phyloP scores from a whole-genome alignment of 345 rosid species.

The Schrenkiella parvula region DNA sequence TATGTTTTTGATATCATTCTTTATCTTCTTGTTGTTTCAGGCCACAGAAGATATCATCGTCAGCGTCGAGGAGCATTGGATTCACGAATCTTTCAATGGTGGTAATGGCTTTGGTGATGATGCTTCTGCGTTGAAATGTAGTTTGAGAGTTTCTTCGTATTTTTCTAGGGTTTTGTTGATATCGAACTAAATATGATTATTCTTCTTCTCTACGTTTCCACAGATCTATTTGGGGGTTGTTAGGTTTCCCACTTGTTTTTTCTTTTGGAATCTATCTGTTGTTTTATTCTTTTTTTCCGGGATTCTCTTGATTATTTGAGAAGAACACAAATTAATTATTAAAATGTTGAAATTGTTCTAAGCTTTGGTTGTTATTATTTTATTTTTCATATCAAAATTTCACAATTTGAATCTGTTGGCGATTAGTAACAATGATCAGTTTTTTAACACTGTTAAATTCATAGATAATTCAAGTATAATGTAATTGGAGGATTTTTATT shows the following conservation, averaged over 20 bases:
- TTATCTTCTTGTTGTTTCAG: conserved; percentile 35
- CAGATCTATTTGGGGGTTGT: conserved; percentile 26
- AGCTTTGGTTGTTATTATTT: neutral
- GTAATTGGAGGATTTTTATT: neutral
- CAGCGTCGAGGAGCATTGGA: conserved; percentile 28
- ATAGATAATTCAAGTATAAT: too few species aligned
- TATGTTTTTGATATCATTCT: conserved; percentile 1
- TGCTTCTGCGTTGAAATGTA: conserved; percentile 19
- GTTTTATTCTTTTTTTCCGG: conserved; percentile 19
- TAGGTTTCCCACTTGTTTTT: conserved; percentile 19
- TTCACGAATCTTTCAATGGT: neutral
- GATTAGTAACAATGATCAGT: too few species aligned
- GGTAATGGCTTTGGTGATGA: conserved; percentile 25
- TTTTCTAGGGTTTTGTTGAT: conserved; percentile 32
- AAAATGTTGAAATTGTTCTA: neutral
- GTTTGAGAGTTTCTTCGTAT: neutral
- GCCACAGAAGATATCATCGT: conserved; percentile 66
- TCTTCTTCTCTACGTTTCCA: conserved; percentile 28
- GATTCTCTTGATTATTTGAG: conserved; percentile 18
- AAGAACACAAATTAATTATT: conserved; percentile 2
- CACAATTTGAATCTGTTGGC: too few species aligned
- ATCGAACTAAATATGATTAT: conserved; percentile 14
- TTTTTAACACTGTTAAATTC: too few species aligned
- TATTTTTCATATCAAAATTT: neutral
- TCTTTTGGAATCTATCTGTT: conserved; percentile 21